Conservation (phyloP, 768 basidiomycete genomes). For the Lactarius sp. region DNA sequence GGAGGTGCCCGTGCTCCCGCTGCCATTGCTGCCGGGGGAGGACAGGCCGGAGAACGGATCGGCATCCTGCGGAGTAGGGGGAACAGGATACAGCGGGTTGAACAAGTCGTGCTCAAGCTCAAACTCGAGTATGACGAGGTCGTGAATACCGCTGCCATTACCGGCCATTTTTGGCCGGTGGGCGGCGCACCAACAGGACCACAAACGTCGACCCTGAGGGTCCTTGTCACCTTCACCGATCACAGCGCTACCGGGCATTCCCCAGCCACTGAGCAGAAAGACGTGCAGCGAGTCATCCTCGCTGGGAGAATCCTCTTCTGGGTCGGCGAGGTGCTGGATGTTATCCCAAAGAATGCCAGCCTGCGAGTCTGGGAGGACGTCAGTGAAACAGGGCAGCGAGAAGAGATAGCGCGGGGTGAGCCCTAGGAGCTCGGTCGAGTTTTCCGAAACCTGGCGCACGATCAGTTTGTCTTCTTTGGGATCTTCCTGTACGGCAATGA, state of each 20-base stretch:
- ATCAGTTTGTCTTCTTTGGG: conserved; percentile 47
- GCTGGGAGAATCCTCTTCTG: conserved; percentile 35
- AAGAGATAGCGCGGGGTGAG: conserved; percentile 69
- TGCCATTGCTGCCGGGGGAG: conserved; percentile 25
- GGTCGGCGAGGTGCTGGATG: conserved; percentile 58
- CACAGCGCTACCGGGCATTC: conserved; percentile 53
- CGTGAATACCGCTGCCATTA: conserved; percentile 21
- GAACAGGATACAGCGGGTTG: conserved; percentile 63
- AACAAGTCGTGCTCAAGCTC: conserved; percentile 66
- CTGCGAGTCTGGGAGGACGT: conserved; percentile 61
- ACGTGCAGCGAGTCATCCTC: conserved; percentile 55
- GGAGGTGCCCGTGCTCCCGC: conserved; percentile 2
- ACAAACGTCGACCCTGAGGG: conserved; percentile 38
- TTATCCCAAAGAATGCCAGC: conserved; percentile 65
- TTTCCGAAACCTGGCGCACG: conserved; percentile 83
- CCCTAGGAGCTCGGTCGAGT: conserved; percentile 69
- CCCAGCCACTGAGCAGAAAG: conserved; percentile 58
- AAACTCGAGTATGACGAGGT: conserved; percentile 68
- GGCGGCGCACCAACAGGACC: conserved; percentile 68
- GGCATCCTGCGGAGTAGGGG: conserved; percentile 7
- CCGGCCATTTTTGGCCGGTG: conserved; percentile 43
- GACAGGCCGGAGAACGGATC: conserved; percentile 27
- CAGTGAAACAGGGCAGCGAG: conserved; percentile 64
- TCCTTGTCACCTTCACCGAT: conserved; percentile 30
- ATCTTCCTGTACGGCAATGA: conserved; percentile 63